phyloP scores from a whole-genome alignment of 2,329 filamentous ascomycete species.

The Neonectria magnoliae region DNA sequence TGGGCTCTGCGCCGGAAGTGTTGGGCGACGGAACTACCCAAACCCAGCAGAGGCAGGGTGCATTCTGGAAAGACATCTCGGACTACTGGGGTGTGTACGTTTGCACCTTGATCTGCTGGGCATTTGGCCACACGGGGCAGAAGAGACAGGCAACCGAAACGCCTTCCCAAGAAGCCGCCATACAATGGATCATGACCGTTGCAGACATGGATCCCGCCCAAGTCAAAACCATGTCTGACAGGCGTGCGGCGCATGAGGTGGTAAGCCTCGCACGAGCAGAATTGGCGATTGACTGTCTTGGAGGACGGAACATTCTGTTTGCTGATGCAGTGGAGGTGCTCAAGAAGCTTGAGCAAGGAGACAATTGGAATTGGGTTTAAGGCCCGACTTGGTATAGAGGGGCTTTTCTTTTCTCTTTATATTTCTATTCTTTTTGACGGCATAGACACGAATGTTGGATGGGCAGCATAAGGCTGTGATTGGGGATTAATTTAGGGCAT shows the following conservation, averaged over 20 bases:
- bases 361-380: conserved; percentile 46
- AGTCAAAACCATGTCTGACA: conserved; percentile 50
- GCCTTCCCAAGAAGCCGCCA: conserved; percentile 43
- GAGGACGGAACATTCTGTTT: conserved; percentile 59
- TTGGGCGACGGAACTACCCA: conserved; percentile 12
- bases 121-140: conserved; percentile 54
- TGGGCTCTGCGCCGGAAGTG: conserved; percentile 23
- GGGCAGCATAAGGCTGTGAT: neutral
- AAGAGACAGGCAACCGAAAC: conserved; percentile 28
- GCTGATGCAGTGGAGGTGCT: conserved; percentile 65
- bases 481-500: conserved; percentile 3
- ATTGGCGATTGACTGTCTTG: conserved; percentile 61
- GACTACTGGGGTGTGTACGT: conserved; percentile 67
- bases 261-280: conserved; percentile 59
- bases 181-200: conserved; percentile 53
- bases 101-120: conserved; percentile 69
- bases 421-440: neutral
- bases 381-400: conserved; percentile 10
- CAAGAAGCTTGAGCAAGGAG: conserved; percentile 59
- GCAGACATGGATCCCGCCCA: conserved; percentile 53
- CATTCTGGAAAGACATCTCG: conserved; percentile 52
- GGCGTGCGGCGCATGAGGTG: conserved; percentile 56
- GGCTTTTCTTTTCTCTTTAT: neutral
- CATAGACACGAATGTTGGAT: neutral
- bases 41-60: conserved; percentile 17